Percentiles rank a stretch among this genome's conserved stretches.
These are phyloP conservation scores for Hysterangium stoloniferum DNA, from an alignment of 768 basidiomycete species.

Conservation along the genomic window DNA sequence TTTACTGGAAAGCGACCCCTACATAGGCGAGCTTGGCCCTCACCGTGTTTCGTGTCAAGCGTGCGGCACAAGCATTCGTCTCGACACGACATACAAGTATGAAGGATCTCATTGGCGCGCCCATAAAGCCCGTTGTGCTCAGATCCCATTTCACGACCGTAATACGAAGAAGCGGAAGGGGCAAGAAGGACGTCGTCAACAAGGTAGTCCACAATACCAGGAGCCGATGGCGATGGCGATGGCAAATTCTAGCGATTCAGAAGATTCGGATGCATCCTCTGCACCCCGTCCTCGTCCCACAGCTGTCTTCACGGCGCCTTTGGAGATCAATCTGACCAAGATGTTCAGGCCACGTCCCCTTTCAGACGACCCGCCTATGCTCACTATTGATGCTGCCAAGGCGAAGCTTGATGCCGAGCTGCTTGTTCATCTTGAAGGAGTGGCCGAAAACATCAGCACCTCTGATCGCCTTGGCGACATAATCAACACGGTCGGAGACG, in stretches of 20 bases:
- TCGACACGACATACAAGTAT: constrained; percentile 58
- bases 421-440: not conserved
- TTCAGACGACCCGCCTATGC: not conserved
- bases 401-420: not conserved
- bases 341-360: constrained; percentile 5
- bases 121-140: constrained; percentile 49
- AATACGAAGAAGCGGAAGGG: not conserved
- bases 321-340: constrained; percentile 1
- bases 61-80: constrained; percentile 52
- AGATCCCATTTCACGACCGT: constrained; percentile 8
- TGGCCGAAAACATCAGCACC: not conserved
- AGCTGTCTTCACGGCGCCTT: constrained; percentile 9
- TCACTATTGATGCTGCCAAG: not conserved
- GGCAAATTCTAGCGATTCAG: constrained; percentile 1
- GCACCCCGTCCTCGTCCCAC: constrained; percentile 9
- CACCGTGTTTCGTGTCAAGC: constrained; percentile 47
- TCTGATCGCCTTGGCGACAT: not conserved
- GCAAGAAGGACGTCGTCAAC: not conserved
- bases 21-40: constrained; percentile 40
- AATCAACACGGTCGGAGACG: not conserved
- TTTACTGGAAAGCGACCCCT: constrained; percentile 45
- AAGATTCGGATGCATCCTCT: constrained; percentile 11
- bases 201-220: not conserved
- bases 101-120: constrained; percentile 63
- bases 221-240: not conserved